Conservation (phyloP, 352 stramenopile genomes). For the Pythium inflatum region DNA sequence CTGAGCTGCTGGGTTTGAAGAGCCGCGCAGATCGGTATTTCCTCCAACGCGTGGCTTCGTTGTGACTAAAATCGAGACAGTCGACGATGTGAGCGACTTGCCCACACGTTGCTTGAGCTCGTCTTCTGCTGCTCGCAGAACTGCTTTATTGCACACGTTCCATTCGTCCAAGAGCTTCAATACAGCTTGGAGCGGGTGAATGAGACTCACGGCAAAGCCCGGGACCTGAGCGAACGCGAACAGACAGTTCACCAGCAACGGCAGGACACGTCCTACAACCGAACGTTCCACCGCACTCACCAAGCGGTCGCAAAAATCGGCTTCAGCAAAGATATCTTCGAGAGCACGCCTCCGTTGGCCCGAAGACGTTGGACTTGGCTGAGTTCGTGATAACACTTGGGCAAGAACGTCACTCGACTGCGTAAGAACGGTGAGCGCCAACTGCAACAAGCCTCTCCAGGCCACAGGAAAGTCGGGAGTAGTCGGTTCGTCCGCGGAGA, state of each 20-base stretch:
- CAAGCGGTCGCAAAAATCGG: conserved; percentile 8
- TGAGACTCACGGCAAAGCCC: conserved; percentile 25
- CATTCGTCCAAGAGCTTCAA: conserved; percentile 23
- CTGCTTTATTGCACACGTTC: conserved; percentile 10
- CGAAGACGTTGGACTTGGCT: conserved; percentile 8
- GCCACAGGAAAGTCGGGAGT: conserved; percentile 11
- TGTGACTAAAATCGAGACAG: not conserved
- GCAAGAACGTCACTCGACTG: conserved; percentile 12
- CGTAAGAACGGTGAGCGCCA: conserved; percentile 4
- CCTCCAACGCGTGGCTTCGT: not conserved
- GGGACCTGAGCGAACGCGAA: conserved; percentile 17
- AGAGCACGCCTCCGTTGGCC: not conserved
- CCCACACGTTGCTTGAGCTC: conserved; percentile 12
- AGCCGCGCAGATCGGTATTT: not conserved
- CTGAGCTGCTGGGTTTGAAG: too few relatives aligned
- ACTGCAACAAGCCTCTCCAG: conserved; percentile 20
- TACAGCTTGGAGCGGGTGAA: conserved; percentile 6
- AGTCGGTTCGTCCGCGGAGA: not conserved
- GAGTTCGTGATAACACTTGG: conserved; percentile 16
- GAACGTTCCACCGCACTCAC: conserved; percentile 7
- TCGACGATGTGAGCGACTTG: conserved; percentile 1
- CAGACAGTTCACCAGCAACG: conserved; percentile 15
- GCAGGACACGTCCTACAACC: conserved; percentile 22
- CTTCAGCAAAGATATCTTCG: conserved; percentile 4
- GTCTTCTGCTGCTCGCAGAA: not conserved